These are phyloP conservation scores for Alliaria petiolata DNA, from an alignment of 345 rosid species.

Conservation along the genomic window DNA sequence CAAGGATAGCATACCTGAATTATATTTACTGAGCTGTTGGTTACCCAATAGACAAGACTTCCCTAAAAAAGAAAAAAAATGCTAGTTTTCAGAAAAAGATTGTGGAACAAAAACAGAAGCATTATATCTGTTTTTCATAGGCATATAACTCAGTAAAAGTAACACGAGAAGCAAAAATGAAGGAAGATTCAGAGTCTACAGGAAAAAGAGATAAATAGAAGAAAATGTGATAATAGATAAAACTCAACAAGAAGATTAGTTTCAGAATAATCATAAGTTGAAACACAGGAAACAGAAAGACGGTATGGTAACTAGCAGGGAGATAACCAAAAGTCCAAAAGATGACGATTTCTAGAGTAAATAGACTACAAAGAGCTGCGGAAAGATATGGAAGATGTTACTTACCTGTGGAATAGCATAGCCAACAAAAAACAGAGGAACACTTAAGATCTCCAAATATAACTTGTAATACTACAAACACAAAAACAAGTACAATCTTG, in stretches of 20 bases:
- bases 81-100: background rate
- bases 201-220: background rate
- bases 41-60: slow-evolving; percentile 85
- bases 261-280: background rate
- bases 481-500: slow-evolving; percentile 11
- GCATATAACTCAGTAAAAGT: background rate
- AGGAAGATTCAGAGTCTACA: background rate
- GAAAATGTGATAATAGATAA: background rate
- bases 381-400: background rate
- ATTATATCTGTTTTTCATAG: background rate
- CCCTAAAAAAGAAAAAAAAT: slow-evolving; percentile 49
- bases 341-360: background rate
- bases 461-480: slow-evolving; percentile 61
- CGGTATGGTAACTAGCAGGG: background rate
- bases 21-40: slow-evolving; percentile 64
- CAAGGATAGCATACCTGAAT: slow-evolving; percentile 56
- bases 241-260: background rate
- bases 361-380: background rate
- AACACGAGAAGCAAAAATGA: background rate
- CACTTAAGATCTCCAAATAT: slow-evolving; percentile 53
- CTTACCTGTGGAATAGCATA: slow-evolving; percentile 74
- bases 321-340: background rate
- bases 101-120: background rate
- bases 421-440: slow-evolving; percentile 57
- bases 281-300: background rate